Base-by-base conservation (phyloP, 352 stramenopile genomes). In the Globisporangium yorkense region DNA sequence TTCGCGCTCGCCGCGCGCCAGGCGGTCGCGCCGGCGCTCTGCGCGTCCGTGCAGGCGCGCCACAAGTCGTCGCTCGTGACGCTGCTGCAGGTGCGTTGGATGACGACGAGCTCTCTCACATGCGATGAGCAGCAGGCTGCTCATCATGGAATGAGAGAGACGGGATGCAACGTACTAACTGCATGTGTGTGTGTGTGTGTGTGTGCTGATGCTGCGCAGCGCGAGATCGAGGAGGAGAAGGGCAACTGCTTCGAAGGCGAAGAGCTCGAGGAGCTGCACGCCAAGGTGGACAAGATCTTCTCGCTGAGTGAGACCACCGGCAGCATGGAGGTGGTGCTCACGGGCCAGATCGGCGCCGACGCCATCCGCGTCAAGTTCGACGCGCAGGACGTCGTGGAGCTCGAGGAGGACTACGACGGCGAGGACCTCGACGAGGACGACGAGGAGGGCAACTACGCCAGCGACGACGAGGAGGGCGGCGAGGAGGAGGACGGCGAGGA, bases 181-280 rank as follows among this genome's bases (percentile, higher is more conserved):
- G 31, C 31, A 5, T 15, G 35, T 9, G 8, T 41, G n/a, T 44
- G 13, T 41, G n/a, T 44, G 13, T 8, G 18, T 54, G 43, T 43
- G 7, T 54, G 40, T 43, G 43, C 37, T 1, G 43, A 35, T 45
- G 27, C 13, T 13, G 12, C 7, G 12, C 7, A 88, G 78, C 84
- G 84, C 24, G 84, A 94, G 68, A 70, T 92, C 29, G 65, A 77
- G 24, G 81, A 94, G 57, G 81, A 92, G 65, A 94, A 92, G 72
- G 81, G 73, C 65, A 94, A 94, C 72, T 88, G 75, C 71, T 88
- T 89, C 54, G 81, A 90, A 41, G 74, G 75, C 45, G 67, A 84
- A 24, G 79, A 89, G 60, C 71, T 94, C 50, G 78, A 88, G 61
- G 60, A 76, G 50, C 72, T 94, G 50, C 84, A 83, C 33, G 62